A percentile compares a stretch with the other conserved stretches of the same genome.
These are phyloP conservation scores for Larix kaempferi DNA, from an alignment of 75 land plant species.

Conservation along the genomic window DNA sequence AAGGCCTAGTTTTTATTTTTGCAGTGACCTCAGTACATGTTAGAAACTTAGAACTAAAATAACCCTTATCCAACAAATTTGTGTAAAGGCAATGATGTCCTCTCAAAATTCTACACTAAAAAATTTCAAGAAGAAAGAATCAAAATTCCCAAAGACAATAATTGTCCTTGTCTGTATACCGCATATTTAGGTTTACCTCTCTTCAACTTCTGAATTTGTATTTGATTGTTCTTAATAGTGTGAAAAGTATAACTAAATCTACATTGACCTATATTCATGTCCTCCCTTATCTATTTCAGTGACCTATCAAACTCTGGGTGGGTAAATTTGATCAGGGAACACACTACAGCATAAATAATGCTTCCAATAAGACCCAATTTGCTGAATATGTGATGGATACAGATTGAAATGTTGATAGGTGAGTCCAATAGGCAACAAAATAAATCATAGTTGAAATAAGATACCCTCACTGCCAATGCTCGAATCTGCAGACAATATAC, in stretches of 20 bases:
- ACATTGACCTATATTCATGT: neutral
- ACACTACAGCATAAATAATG: conserved; percentile 45
- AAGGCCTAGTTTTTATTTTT: too few relatives aligned
- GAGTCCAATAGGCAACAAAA: conserved; percentile 68
- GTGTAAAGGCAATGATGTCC: too few relatives aligned
- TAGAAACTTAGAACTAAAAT: too few relatives aligned
- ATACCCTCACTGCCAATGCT: conserved; percentile 49
- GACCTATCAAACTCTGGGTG: neutral
- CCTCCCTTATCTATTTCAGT: neutral
- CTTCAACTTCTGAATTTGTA: too few relatives aligned
- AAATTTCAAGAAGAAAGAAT: too few relatives aligned
- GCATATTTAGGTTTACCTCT: too few relatives aligned
- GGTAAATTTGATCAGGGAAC: conserved; percentile 10
- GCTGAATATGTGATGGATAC: conserved; percentile 72
- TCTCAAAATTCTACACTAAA: too few relatives aligned
- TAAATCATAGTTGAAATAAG: conserved; percentile 80
- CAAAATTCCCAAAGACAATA: too few relatives aligned
- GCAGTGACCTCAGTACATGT: too few relatives aligned
- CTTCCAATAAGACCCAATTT: conserved; percentile 72
- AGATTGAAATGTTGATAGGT: conserved; percentile 35
- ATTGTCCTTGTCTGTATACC: too few relatives aligned
- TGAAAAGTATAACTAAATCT: neutral
- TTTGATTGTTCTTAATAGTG: too few relatives aligned
- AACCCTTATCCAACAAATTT: too few relatives aligned
- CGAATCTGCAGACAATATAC: conserved; percentile 52